Percentiles rank a stretch among this genome's conserved stretches.
Conservation (phyloP, 2,329 filamentous ascomycete genomes). For the Coniochaeta hoffmannii region DNA sequence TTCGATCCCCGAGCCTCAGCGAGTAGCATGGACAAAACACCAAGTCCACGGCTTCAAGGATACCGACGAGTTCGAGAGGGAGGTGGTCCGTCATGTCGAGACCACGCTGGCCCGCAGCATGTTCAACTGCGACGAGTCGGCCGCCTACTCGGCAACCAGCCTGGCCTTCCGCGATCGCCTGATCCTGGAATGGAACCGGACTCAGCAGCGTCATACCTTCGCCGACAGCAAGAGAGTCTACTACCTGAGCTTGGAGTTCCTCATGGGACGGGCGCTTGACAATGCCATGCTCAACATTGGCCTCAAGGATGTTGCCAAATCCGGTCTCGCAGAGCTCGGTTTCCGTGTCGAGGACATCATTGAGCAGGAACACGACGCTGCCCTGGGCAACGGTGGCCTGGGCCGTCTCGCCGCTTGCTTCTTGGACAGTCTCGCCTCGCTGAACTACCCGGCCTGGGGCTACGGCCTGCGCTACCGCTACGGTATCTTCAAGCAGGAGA, state of each 20-base stretch:
- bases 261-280: slow-evolving; percentile 94
- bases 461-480: slow-evolving; percentile 95
- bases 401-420: slow-evolving; percentile 94
- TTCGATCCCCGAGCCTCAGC: slow-evolving; percentile 80
- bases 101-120: slow-evolving; percentile 92
- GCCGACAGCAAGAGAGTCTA: slow-evolving; percentile 90
- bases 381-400: slow-evolving; percentile 90
- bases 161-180: slow-evolving; percentile 89
- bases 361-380: slow-evolving; percentile 89
- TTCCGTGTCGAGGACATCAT: slow-evolving; percentile 98
- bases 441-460: slow-evolving; percentile 96
- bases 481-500: slow-evolving; percentile 99
- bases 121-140: slow-evolving; percentile 95
- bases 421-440: slow-evolving; percentile 87
- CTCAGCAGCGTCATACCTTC: slow-evolving; percentile 91
- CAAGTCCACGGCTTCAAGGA: slow-evolving; percentile 62
- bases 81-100: slow-evolving; percentile 90
- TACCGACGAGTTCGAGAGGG: slow-evolving; percentile 78
- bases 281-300: slow-evolving; percentile 98
- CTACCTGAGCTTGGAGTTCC: slow-evolving; percentile 93
- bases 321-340: slow-evolving; percentile 79
- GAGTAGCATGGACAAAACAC: slow-evolving; percentile 66
- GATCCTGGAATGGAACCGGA: slow-evolving; percentile 95
- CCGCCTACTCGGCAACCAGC: slow-evolving; percentile 85
- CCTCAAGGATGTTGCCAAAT: slow-evolving; percentile 74